Percentiles rank a stretch among this genome's conserved stretches.
phyloP scores from a whole-genome alignment of 225 moss, liverwort and hornwort species.

The Ulota crispa region DNA sequence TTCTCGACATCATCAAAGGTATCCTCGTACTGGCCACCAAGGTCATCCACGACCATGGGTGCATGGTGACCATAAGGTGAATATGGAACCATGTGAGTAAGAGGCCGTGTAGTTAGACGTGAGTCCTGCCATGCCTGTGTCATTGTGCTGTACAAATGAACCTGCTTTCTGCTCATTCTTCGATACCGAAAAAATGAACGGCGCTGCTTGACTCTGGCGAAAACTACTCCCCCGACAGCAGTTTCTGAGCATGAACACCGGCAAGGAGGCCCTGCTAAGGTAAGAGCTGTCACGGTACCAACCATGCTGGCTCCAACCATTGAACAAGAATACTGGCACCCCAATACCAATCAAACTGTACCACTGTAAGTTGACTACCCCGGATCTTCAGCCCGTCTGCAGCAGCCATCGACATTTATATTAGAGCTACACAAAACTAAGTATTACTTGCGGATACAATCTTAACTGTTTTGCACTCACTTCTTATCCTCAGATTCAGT shows the following conservation, averaged over 20 bases:
- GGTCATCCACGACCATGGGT: conserved; percentile 74
- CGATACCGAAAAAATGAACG: conserved; percentile 14
- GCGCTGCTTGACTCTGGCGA: conserved; percentile 26
- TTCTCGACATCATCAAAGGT: conserved; percentile 89
- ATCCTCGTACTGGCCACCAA: conserved; percentile 90
- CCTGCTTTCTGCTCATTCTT: conserved; percentile 34
- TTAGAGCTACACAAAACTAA: background rate
- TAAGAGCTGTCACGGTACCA: conserved; percentile 31
- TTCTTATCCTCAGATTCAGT: background rate
- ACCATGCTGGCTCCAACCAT: conserved; percentile 39
- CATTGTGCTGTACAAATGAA: conserved; percentile 60
- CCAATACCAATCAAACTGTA: background rate
- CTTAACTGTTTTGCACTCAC: background rate
- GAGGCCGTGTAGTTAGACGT: conserved; percentile 48
- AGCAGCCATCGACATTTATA: conserved; percentile 7
- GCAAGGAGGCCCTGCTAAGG: conserved; percentile 33
- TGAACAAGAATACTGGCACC: background rate
- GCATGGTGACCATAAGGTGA: conserved; percentile 51
- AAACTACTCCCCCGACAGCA: conserved; percentile 20
- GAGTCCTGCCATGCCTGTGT: conserved; percentile 83
- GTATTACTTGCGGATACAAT: background rate
- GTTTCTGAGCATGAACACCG: conserved; percentile 30
- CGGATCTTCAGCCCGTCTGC: conserved; percentile 22
- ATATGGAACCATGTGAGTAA: conserved; percentile 50
- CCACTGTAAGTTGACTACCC: background rate